Conservation (phyloP, 31 red algal species). For the Bonnemaisonia californica region DNA sequence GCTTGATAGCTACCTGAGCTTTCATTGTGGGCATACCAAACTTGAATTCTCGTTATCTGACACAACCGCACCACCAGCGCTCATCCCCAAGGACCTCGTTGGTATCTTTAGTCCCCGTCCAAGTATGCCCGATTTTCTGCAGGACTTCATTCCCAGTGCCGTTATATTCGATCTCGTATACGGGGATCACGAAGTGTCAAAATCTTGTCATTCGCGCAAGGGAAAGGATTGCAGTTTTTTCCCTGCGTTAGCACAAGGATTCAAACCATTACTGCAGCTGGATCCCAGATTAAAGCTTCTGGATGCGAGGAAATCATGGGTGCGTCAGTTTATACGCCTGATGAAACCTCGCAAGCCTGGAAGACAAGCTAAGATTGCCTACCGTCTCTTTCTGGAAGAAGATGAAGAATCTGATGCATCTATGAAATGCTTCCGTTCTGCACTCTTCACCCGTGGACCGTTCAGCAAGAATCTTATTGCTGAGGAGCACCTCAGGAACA, state of each 20-base stretch:
- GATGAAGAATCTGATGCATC: slow-evolving; percentile 4
- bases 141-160: slow-evolving; percentile 57
- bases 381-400: slow-evolving; percentile 1
- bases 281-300: slow-evolving; percentile 35
- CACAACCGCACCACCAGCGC: slow-evolving; percentile 18
- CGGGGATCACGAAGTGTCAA: slow-evolving; percentile 45
- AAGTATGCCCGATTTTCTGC: slow-evolving; percentile 64
- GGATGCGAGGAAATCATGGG: slow-evolving; percentile 63
- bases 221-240: slow-evolving; percentile 55
- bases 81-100: slow-evolving; percentile 47
- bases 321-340: slow-evolving; percentile 58
- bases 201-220: slow-evolving; percentile 57
- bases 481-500: slow-evolving; percentile 48
- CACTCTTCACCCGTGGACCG: slow-evolving; percentile 66
- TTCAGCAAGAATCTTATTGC: slow-evolving; percentile 62
- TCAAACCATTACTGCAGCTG: slow-evolving; percentile 41
- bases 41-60: slow-evolving; percentile 59
- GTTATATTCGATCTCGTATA: slow-evolving; percentile 69
- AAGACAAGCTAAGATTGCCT: slow-evolving; percentile 44
- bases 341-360: slow-evolving; percentile 66
- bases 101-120: slow-evolving; percentile 40
- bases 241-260: slow-evolving; percentile 9
- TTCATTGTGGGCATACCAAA: slow-evolving; percentile 68
- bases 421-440: slow-evolving; percentile 68
- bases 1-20: slow-evolving; percentile 47